phyloP scores from a whole-genome alignment of 225 moss, liverwort and hornwort genomes.

The Antitrichia curtipendula region DNA sequence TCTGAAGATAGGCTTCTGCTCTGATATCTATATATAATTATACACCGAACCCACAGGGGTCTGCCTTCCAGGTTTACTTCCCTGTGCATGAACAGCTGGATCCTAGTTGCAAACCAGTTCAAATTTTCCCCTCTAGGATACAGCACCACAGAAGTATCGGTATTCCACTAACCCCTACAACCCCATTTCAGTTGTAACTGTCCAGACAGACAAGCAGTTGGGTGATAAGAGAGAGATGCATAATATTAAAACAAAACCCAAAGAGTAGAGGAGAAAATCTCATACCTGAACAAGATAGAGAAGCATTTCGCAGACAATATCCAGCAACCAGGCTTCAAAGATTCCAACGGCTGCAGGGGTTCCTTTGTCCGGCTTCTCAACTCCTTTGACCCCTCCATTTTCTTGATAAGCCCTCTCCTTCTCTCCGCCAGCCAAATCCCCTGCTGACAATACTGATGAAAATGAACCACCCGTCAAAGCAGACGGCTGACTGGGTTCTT shows the following conservation, averaged over 20 bases:
- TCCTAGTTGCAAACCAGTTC: neutral
- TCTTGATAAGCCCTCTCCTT: conserved; percentile 32
- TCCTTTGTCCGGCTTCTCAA: conserved; percentile 75
- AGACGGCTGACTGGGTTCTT: conserved; percentile 49
- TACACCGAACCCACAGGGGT: neutral
- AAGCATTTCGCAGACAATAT: conserved; percentile 93
- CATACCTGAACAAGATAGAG: conserved; percentile 87
- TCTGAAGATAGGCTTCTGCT: neutral
- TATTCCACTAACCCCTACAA: neutral
- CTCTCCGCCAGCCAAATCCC: conserved; percentile 35
- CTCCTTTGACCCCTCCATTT: conserved; percentile 32
- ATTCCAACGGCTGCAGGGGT: conserved; percentile 83
- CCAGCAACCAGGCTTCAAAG: conserved; percentile 93
- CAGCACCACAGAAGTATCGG: neutral
- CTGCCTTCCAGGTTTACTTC: neutral
- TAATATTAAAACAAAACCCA: neutral
- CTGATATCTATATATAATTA: neutral
- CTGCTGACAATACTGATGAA: conserved; percentile 59
- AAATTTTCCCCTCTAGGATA: neutral
- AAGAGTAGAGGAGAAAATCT: neutral
- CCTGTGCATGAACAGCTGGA: neutral
- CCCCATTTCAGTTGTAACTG: neutral
- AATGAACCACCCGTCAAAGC: conserved; percentile 78
- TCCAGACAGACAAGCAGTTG: neutral
- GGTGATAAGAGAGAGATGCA: neutral